Conservation (phyloP, 352 stramenopile species). For the Pythium rishiriense region DNA sequence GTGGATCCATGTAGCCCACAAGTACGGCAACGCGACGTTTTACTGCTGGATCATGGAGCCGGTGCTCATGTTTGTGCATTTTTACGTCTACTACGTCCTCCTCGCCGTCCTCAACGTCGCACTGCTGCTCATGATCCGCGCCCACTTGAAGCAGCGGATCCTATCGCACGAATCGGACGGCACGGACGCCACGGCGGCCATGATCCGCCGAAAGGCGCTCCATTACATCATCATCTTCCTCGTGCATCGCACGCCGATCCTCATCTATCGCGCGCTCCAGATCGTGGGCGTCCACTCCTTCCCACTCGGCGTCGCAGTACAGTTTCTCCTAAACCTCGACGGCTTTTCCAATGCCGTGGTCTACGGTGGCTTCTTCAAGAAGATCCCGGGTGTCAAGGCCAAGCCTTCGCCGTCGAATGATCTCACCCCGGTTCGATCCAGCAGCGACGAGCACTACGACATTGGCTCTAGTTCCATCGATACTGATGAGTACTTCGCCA, state of each 20-base stretch:
- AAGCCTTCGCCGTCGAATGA: background rate
- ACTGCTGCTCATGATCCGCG: conserved; percentile 58
- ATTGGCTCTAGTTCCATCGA: conserved; percentile 6
- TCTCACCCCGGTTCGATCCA: conserved; percentile 9
- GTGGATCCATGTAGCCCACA: conserved; percentile 50
- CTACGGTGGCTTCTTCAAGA: conserved; percentile 59
- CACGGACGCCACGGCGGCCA: conserved; percentile 60
- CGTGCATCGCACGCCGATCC: conserved; percentile 63
- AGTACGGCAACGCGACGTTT: conserved; percentile 79
- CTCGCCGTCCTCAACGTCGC: conserved; percentile 76
- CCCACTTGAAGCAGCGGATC: conserved; percentile 67
- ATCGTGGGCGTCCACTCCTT: conserved; percentile 36
- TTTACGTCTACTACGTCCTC: conserved; percentile 71
- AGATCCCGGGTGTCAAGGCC: conserved; percentile 11
- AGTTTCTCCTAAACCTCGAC: conserved; percentile 68
- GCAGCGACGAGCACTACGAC: conserved; percentile 16
- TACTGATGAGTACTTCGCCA: conserved; percentile 17
- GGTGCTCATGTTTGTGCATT: conserved; percentile 69
- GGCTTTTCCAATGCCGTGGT: conserved; percentile 75
- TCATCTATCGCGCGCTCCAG: conserved; percentile 68
- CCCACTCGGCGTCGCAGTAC: conserved; percentile 43
- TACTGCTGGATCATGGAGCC: conserved; percentile 81
- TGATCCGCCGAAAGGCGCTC: conserved; percentile 71
- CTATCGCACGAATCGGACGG: conserved; percentile 63
- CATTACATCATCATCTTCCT: conserved; percentile 78